Evolutionary conservation across 2,329 filamentous ascomycete genomes (phyloP), one percentile per base, ranked within the genome.

Genomic region (Colletotrichum agaves): DNA sequence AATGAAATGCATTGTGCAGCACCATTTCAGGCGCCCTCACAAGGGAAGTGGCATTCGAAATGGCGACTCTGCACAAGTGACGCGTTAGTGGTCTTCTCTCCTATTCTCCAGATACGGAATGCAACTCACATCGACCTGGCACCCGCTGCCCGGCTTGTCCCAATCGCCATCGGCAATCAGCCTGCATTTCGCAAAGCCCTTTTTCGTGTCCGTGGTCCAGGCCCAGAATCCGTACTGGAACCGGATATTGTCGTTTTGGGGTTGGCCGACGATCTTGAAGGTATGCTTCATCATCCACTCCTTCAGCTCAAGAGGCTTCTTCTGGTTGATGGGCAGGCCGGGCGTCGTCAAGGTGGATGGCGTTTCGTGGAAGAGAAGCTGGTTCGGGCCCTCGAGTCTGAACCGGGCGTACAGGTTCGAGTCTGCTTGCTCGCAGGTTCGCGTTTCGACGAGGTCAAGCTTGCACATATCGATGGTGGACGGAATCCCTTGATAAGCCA

Each of bases 401-500:
- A 44, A 11, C 13, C 39, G 37, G 12, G 39, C 23, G 53, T 57
- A 57, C 2, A 57, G 21, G 5, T 43, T 57, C 3, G 15, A 41
- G 37, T 31, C 37, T 1, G 43, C 6, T 2, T 15, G 37, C 12
- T 43, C 39, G 37, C 53, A 57, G 37, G 37, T 57, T 41, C 53
- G 23, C 27, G n/a, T 33, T 31, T 57, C 53, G 8, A 27, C 44
- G 53, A 57, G 43, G n/a, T 57, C 21, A 21, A 57, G 53, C 53
- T 57, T 57, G 53, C 53, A 57, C 0, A 21, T 56, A 3, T 52
- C 47, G 27, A 17, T 35, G 0, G 6, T 27, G 2, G 27, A 4
- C 6, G 6, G 6, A 27, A 27, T 27, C 6, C 27, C 27, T 27
- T 27, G 27, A 7, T 27, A 7, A 7, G 6, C 5, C 27, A 8